Conservation (phyloP, 2,329 filamentous ascomycete genomes). For the Boeremia lycopersici region DNA sequence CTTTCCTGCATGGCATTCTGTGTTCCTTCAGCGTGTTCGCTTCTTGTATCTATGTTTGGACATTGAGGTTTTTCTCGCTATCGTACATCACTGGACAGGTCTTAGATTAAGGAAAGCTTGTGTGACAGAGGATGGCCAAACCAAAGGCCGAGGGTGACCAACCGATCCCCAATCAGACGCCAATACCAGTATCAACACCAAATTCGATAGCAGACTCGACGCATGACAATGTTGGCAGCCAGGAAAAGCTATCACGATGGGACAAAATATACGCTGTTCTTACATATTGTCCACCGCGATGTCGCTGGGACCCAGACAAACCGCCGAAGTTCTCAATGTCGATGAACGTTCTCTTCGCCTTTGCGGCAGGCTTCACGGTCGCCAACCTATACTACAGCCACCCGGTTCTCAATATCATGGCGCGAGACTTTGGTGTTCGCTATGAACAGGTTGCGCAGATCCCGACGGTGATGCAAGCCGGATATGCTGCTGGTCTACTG, state of each 20-base stretch:
- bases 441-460: constrained; percentile 72
- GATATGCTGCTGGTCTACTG: constrained; percentile 75
- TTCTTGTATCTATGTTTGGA: background rate
- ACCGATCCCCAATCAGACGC: background rate
- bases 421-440: constrained; percentile 70
- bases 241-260: constrained; percentile 22
- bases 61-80: background rate
- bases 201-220: background rate
- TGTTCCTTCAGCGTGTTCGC: constrained; percentile 1
- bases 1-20: constrained; percentile 2
- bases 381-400: constrained; percentile 84
- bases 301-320: constrained; percentile 69
- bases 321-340: constrained; percentile 71
- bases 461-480: constrained; percentile 78
- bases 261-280: constrained; percentile 43
- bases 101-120: background rate
- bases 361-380: constrained; percentile 74
- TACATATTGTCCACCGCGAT: constrained; percentile 67
- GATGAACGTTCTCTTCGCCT: constrained; percentile 73
- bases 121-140: constrained; percentile 8
- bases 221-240: background rate
- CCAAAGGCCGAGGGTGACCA: background rate
- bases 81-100: constrained; percentile 1
- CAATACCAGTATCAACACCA: background rate
- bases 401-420: constrained; percentile 77